Base-by-base conservation (phyloP, 441 rosid genomes). In the Pelargonium exstipulatum region DNA sequence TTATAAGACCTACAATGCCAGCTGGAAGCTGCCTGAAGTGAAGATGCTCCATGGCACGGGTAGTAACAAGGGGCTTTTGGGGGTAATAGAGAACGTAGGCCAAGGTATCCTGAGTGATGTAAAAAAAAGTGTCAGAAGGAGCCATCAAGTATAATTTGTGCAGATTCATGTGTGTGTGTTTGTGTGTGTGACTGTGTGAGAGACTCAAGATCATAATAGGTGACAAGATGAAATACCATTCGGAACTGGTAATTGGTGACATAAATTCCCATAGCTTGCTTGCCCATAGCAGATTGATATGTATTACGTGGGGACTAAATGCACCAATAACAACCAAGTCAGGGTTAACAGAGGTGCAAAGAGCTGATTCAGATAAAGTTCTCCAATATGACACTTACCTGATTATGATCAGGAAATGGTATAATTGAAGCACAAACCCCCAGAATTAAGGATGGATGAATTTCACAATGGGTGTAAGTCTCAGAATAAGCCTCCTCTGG, bases 11-110 rank as follows among this genome's bases (percentile, higher is more conserved):
- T 77, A 95, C 99, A 83, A 92, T 95, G 81, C 99, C 99, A 62
- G 99, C 99, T 24, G 98, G 99, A 80, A 95, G 97, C 81, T 95
- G 97, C 90, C 97, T 83, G 75, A 95, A 95, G 79, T 95, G 99
- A 70, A 95, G 99, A 72, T 95, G 99, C 80, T 95, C 99, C 98
- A 95, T 95, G 67, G 98, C 99, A 74, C 97, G 83, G 62, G 99
- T 95, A 49, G 99, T 92, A 78, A 95, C 99, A 69, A 95, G 93
- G 24, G 98, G 99, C 75, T 92, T 92, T 79, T 92, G 98, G 40
- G 99, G 98, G 78, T 95, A 92, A 75, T 95, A 95, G 67, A 95
- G 91, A 77, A 90, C 99, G 79, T 95, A 95, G 17, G 97, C 99
- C 81, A 95, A 73, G 24, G 99, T 95, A 81, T 95, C 99, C 98